Evolutionary conservation across 257 asterid genomes (phyloP).

Genomic region (Phtheirospermum japonicum): DNA sequence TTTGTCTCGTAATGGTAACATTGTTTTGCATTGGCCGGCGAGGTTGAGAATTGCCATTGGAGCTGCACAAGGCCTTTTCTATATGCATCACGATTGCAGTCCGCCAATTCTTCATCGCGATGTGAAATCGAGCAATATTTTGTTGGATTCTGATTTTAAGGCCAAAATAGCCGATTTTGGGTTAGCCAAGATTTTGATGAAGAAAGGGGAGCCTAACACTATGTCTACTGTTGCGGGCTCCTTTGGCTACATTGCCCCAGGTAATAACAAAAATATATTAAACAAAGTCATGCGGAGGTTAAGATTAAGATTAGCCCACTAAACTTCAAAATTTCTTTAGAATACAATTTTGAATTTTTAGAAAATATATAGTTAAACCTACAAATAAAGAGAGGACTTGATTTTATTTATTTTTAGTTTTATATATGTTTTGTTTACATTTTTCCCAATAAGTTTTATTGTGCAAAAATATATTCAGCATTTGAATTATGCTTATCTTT

Average conservation of each 20-base stretch:
- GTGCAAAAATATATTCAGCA: too few relatives aligned
- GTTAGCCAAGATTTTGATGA: constrained; percentile 44
- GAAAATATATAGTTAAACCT: too few relatives aligned
- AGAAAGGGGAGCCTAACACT: constrained; percentile 46
- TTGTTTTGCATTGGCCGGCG: constrained; percentile 50
- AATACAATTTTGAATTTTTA: too few relatives aligned
- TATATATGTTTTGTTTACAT: too few relatives aligned
- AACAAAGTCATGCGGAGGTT: too few relatives aligned
- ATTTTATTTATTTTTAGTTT: too few relatives aligned
- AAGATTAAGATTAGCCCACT: background rate
- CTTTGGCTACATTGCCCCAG: constrained; percentile 62
- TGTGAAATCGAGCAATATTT: constrained; percentile 49
- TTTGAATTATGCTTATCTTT: too few relatives aligned
- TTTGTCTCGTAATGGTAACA: constrained; percentile 8
- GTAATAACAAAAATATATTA: too few relatives aligned
- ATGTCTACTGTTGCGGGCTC: constrained; percentile 59
- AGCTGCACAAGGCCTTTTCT: constrained; percentile 55
- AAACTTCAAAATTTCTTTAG: too few relatives aligned
- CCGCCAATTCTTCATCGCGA: constrained; percentile 55
- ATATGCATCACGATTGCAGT: constrained; percentile 52
- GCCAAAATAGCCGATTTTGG: constrained; percentile 65
- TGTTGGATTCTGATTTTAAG: constrained; percentile 44
- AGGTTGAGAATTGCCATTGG: constrained; percentile 55
- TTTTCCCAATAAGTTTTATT: too few relatives aligned
- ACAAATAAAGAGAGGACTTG: too few relatives aligned